Evolutionary conservation across 805 yeast genomes (phyloP), one percentile per base, ranked within the genome.

Genomic region (Candida railenensis): DNA sequence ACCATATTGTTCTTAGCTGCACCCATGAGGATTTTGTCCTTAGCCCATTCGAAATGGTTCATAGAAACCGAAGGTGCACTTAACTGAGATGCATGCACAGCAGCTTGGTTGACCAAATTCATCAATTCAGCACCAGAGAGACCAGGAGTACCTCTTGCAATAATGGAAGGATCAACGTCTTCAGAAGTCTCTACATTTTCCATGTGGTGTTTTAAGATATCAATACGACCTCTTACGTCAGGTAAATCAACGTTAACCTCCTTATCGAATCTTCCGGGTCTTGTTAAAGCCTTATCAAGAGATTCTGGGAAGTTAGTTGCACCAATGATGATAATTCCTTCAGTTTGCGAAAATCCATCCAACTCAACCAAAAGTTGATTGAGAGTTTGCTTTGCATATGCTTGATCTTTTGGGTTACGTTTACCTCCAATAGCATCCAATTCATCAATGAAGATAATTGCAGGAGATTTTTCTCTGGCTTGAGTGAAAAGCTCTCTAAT

Each of bases 271-370:
- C 99, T 82, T 32, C 99, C 99, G 9, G 99, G 99, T 72, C 99
- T 83, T 1, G 98, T 92, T 59, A 94, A 77, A 1, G 99, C 99
- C 66, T 92, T 90, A 69, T 94, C 99, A 49, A 94, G 78, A 45
- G 95, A 82, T 65, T 94, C 98, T 5, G 99, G 98, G 80, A 92
- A 94, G 73, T 94, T 94, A 3, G 99, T 94, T 11, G 99, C 99
- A 57, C 97, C 99, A 61, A 94, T 91, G 63, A 94, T 89, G 53
- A 94, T 90, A 50, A 94, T 89, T 28, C 98, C 98, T 48, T 86
- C 83, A 37, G 92, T 78, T 67, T 91, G 98, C 21, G 95, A 85
- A 56, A 89, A 86, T 4, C 99, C 99, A 66, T 94, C 99, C 53
- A 94, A 78, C 65, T 94, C 99, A 45, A 94, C 98, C 58, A 94